Percentiles rank a stretch among this genome's conserved stretches.
Evolutionary conservation across 2,329 filamentous ascomycete genomes (phyloP).

Genomic region (Coleophoma crateriformis): DNA sequence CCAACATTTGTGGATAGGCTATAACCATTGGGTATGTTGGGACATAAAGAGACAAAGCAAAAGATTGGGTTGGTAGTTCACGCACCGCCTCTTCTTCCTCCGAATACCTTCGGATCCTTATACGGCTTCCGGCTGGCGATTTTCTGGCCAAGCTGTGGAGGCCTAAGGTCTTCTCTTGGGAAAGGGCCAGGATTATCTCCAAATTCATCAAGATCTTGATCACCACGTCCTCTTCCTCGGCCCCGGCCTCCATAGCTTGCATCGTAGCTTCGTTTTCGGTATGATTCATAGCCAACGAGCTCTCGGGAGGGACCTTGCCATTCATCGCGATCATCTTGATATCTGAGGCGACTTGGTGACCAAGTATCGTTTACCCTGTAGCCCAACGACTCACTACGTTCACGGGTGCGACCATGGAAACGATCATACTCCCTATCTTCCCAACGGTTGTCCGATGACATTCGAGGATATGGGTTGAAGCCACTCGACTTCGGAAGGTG

Average conservation of each 20-base stretch:
- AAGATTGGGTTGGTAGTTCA: constrained; percentile 12
- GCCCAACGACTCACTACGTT: constrained; percentile 16
- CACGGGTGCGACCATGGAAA: constrained; percentile 9
- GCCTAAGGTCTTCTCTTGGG: neutral
- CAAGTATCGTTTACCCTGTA: constrained; percentile 15
- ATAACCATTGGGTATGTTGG: neutral
- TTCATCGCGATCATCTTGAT: constrained; percentile 14
- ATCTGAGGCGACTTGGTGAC: constrained; percentile 11
- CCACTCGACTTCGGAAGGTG: constrained; percentile 16
- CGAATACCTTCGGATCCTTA: constrained; percentile 18
- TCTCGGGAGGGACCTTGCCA: constrained; percentile 5
- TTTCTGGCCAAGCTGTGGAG: constrained; percentile 12
- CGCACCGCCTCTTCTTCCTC: constrained; percentile 27
- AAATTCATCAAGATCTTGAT: constrained; percentile 7
- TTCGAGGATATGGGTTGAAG: constrained; percentile 10
- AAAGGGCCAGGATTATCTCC: neutral
- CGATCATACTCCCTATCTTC: constrained; percentile 12
- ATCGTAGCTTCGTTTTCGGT: constrained; percentile 22
- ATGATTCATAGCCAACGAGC: constrained; percentile 13
- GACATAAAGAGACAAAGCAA: neutral
- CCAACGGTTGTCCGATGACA: constrained; percentile 10
- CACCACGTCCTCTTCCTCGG: constrained; percentile 15
- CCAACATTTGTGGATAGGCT: neutral
- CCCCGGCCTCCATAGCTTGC: constrained; percentile 22
- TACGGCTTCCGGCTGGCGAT: constrained; percentile 19